Conservation (phyloP, 2,329 filamentous ascomycete species). For the Penicillium sp. region DNA sequence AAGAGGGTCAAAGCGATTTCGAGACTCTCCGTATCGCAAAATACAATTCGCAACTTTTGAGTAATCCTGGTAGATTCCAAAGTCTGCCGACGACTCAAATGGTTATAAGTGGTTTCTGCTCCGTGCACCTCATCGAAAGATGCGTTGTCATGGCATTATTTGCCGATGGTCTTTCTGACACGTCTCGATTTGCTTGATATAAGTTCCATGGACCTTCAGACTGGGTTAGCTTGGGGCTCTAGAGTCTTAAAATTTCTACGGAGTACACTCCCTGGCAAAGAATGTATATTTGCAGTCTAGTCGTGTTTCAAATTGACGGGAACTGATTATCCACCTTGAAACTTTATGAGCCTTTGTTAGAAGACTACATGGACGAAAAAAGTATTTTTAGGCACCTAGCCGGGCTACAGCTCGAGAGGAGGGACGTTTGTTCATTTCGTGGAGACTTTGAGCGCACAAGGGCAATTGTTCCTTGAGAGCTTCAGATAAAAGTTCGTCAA, state of each 20-base stretch:
- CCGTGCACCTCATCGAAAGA: not conserved
- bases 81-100: not conserved
- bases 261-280: too few relatives aligned
- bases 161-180: not conserved
- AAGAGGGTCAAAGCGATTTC: too few relatives aligned
- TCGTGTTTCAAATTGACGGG: too few relatives aligned
- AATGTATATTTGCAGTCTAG: too few relatives aligned
- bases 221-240: not conserved
- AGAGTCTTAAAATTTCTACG: not conserved
- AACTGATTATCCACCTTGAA: too few relatives aligned
- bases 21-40: too few relatives aligned
- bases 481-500: too few relatives aligned
- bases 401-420: too few relatives aligned
- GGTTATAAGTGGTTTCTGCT: not conserved
- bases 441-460: too few relatives aligned
- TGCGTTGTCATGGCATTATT: not conserved
- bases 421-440: too few relatives aligned
- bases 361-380: rapidly evolving
- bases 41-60: not conserved
- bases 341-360: too few relatives aligned
- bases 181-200: not conserved
- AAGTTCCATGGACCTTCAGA: not conserved
- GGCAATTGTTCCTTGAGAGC: too few relatives aligned
- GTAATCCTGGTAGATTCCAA: not conserved
- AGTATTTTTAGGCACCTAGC: not conserved